phyloP scores from a whole-genome alignment of 805 yeast species.

The Hanseniaspora taiwanica region DNA sequence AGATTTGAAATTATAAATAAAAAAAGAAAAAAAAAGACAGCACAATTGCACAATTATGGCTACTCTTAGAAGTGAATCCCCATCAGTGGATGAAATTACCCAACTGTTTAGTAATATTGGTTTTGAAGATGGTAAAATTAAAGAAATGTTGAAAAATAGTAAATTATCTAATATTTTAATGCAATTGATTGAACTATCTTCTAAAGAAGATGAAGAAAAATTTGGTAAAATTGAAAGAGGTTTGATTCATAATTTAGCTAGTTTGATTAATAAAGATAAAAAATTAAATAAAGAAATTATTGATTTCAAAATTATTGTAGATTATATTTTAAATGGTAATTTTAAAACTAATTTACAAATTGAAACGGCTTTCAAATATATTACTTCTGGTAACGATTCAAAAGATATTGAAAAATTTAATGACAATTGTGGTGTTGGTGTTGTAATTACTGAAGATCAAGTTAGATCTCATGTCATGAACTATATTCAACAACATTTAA shows the following conservation, averaged over 20 bases:
- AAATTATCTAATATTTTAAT: slow-evolving; percentile 65
- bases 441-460: slow-evolving; percentile 52
- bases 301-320: slow-evolving; percentile 26
- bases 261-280: slow-evolving; percentile 42
- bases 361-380: slow-evolving; percentile 65
- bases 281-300: slow-evolving; percentile 22
- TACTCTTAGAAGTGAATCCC: background rate
- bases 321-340: slow-evolving; percentile 50
- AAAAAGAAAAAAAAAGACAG: slow-evolving; percentile 1
- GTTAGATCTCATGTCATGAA: slow-evolving; percentile 43
- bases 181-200: slow-evolving; percentile 37
- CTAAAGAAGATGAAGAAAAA: slow-evolving; percentile 10
- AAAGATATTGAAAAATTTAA: slow-evolving; percentile 38
- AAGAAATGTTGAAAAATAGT: slow-evolving; percentile 73
- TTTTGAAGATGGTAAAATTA: slow-evolving; percentile 57
- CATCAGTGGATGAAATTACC: slow-evolving; percentile 24
- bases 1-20: slow-evolving; percentile 1
- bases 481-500: slow-evolving; percentile 47
- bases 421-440: slow-evolving; percentile 71
- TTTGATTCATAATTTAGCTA: slow-evolving; percentile 66
- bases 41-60: slow-evolving; percentile 3
- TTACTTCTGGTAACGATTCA: slow-evolving; percentile 37
- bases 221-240: slow-evolving; percentile 47
- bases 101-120: slow-evolving; percentile 34
- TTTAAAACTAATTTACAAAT: slow-evolving; percentile 62